Base-by-base conservation (phyloP, 108 stramenopile genomes). In the Fistulifera pelliculosa region DNA sequence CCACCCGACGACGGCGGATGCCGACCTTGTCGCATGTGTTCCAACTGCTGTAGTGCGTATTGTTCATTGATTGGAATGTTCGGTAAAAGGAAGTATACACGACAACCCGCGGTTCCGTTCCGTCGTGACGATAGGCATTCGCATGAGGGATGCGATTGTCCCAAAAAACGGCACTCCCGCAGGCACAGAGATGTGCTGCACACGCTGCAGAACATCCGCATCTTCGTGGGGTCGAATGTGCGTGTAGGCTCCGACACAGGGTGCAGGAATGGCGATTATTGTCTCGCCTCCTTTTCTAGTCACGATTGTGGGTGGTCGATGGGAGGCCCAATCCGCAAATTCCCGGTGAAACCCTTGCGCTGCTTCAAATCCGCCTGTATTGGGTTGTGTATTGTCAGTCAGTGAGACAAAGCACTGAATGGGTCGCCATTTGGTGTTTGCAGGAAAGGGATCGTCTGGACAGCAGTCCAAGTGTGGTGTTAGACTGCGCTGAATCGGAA, bases 401-500 rank as follows among this genome's bases (percentile, higher is more conserved):
- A 96, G 58, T 10, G 90, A 76, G 12, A 96, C 74, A 62, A 96
- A 87, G 54, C 87, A 87, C 60, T 96, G 95, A 42, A 96, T 94
- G 14, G 95, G 95, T 47, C 95, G 63, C 88, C 90, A 96, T 44
- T 89, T 93, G 49, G 59, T 27, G 43, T 51, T 54, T 27, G 48
- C 38, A 43, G 81, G 53, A 50, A 85, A 77, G 8, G 64, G 31
- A 8, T 35, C 71, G 53, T 88, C 73, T 8, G 95, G 95, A 63
- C 92, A 96, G 51, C 89, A 93, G 56, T 96, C 95, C 56, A 96
- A 79, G 70, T 96, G 95, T 22, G 95, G 95, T 17, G 93, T 94
- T 49, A 96, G 79, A 16, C 84, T 83, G 57, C 95, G 54, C 62
- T 96, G 95, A 26, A 96, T 58, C 7, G 81, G 55, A 15, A 64